These are phyloP conservation scores for Didymella lethalis DNA, from an alignment of 2,329 filamentous ascomycete species.

Conservation along the genomic window DNA sequence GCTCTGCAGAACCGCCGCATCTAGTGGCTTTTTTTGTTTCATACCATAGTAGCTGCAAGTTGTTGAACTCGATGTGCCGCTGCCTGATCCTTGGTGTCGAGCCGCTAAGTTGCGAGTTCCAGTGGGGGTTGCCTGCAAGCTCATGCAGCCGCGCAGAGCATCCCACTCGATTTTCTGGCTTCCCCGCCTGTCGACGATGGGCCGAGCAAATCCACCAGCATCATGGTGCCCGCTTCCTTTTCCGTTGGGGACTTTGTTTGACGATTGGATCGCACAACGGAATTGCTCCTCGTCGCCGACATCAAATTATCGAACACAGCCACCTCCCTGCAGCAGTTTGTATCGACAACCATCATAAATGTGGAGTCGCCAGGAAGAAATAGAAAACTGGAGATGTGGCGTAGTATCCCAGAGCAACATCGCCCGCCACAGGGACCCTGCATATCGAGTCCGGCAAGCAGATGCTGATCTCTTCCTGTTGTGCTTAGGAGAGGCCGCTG, in stretches of 20 bases:
- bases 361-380: constrained; percentile 27
- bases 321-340: constrained; percentile 31
- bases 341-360: constrained; percentile 22
- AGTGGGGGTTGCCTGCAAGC: constrained; percentile 18
- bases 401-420: constrained; percentile 36
- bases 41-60: neutral
- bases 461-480: constrained; percentile 19
- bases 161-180: constrained; percentile 12
- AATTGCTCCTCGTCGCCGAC: constrained; percentile 20
- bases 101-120: constrained; percentile 12
- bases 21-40: neutral
- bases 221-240: constrained; percentile 14
- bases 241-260: constrained; percentile 9
- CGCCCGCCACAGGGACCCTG: constrained; percentile 32
- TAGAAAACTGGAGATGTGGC: constrained; percentile 31
- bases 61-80: constrained; percentile 11
- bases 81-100: constrained; percentile 16
- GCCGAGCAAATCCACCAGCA: constrained; percentile 27
- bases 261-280: constrained; percentile 5
- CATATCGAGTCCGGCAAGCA: constrained; percentile 24
- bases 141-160: constrained; percentile 17
- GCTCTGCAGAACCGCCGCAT: neutral
- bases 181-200: constrained; percentile 10
- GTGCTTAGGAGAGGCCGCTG: constrained; percentile 13
- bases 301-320: constrained; percentile 18